A percentile compares a stretch with the other conserved stretches of the same genome.
These are phyloP conservation scores for Neurospora sp. DNA, from an alignment of 2,329 filamentous ascomycete species.

Conservation along the genomic window DNA sequence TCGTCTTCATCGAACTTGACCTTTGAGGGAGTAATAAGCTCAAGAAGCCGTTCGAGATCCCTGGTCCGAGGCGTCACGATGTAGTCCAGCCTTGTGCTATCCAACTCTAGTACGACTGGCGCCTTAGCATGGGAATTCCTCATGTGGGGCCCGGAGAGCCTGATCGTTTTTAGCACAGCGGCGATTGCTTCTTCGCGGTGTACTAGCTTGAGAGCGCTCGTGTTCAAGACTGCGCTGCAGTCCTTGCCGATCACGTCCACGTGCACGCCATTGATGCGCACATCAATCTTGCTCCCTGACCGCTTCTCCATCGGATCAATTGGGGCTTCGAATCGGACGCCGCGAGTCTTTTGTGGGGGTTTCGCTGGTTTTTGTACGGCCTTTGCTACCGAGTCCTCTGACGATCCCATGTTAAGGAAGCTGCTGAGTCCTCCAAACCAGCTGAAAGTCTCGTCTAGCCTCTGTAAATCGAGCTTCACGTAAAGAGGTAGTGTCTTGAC, in stretches of 20 bases:
- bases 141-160: constrained; percentile 60
- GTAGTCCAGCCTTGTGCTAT: constrained; percentile 63
- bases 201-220: constrained; percentile 73
- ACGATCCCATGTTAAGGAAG: constrained; percentile 77
- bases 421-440: constrained; percentile 90
- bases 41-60: constrained; percentile 74
- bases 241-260: constrained; percentile 68
- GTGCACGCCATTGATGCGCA: constrained; percentile 67
- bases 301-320: constrained; percentile 39
- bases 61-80: constrained; percentile 61
- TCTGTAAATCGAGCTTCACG: constrained; percentile 66
- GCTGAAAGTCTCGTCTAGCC: constrained; percentile 75
- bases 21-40: constrained; percentile 83
- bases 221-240: constrained; percentile 64
- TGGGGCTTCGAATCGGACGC: constrained; percentile 49
- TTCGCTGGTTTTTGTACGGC: constrained; percentile 27
- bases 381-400: constrained; percentile 45
- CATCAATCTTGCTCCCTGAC: constrained; percentile 58
- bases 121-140: constrained; percentile 43
- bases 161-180: constrained; percentile 56
- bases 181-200: constrained; percentile 64
- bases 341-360: constrained; percentile 35
- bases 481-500: constrained; percentile 69
- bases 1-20: constrained; percentile 77
- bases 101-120: constrained; percentile 53